phyloP scores from a whole-genome alignment of 2,329 filamentous ascomycete genomes.

The Elsinoe arachidis region DNA sequence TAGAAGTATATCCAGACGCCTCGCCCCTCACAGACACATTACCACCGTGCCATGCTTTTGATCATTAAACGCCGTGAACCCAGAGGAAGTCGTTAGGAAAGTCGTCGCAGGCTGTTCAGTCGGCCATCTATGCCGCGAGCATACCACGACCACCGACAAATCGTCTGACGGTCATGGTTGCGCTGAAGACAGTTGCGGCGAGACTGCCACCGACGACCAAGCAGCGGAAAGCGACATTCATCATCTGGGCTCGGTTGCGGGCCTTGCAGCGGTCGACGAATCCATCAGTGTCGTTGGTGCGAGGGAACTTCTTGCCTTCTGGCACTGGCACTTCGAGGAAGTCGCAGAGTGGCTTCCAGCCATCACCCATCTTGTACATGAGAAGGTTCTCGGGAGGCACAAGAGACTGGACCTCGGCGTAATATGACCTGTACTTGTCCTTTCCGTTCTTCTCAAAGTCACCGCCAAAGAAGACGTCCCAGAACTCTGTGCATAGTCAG shows the following conservation, averaged over 20 bases:
- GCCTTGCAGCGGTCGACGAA: slow-evolving; percentile 47
- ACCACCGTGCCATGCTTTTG: slow-evolving; percentile 12
- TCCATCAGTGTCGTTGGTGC: slow-evolving; percentile 46
- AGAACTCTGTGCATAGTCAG: slow-evolving; percentile 43
- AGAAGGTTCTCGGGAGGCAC: slow-evolving; percentile 44
- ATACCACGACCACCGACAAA: slow-evolving; percentile 24
- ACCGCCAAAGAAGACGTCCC: slow-evolving; percentile 58
- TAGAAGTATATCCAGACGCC: slow-evolving; percentile 6
- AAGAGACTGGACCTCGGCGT: slow-evolving; percentile 41
- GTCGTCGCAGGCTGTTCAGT: neutral
- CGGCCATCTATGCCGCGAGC: slow-evolving; percentile 13
- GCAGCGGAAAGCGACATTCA: slow-evolving; percentile 45
- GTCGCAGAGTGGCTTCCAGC: slow-evolving; percentile 47
- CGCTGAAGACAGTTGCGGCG: slow-evolving; percentile 33
- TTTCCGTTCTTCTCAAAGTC: slow-evolving; percentile 60
- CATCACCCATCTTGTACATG: slow-evolving; percentile 46
- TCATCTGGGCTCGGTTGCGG: slow-evolving; percentile 48
- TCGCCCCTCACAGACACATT: slow-evolving; percentile 10
- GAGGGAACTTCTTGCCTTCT: slow-evolving; percentile 40
- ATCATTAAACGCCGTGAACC: slow-evolving; percentile 7
- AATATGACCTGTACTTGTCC: slow-evolving; percentile 51
- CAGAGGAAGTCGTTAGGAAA: slow-evolving; percentile 1
- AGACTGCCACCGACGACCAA: slow-evolving; percentile 42
- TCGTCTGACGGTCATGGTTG: slow-evolving; percentile 28
- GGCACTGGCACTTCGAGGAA: slow-evolving; percentile 46